Evolutionary conservation across 2,329 filamentous ascomycete genomes (phyloP).

Genomic region (Zymoseptoria crescenta): DNA sequence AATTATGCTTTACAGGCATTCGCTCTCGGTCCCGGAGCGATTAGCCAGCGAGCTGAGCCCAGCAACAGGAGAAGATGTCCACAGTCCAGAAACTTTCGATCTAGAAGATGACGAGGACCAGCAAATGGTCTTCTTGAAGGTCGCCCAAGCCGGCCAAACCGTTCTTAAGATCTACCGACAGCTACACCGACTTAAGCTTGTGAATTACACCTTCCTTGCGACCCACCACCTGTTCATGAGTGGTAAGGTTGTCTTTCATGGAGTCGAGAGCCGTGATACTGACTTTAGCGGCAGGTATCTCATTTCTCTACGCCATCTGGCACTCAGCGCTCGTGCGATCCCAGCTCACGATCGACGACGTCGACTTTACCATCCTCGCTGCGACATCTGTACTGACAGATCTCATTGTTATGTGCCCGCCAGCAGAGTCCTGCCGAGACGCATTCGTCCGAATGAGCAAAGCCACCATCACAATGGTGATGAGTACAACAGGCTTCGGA

Average conservation of each 20-base stretch:
- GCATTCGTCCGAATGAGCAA: conserved; percentile 93
- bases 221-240: conserved; percentile 98
- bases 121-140: conserved; percentile 85
- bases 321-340: conserved; percentile 84
- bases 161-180: conserved; percentile 86
- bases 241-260: conserved; percentile 44
- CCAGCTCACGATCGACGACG: conserved; percentile 82
- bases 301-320: conserved; percentile 95
- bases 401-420: conserved; percentile 87
- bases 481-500: conserved; percentile 70
- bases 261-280: not conserved
- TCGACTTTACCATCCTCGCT: conserved; percentile 92
- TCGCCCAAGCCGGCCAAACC: conserved; percentile 89
- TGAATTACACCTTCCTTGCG: conserved; percentile 93
- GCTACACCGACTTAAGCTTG: conserved; percentile 75
- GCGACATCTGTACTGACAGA: conserved; percentile 89
- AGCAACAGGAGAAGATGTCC: conserved; percentile 47
- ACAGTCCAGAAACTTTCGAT: conserved; percentile 46
- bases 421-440: conserved; percentile 87
- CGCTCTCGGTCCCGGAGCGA: conserved; percentile 67
- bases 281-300: conserved; percentile 52
- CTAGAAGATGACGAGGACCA: conserved; percentile 70
- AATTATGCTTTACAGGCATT: conserved; percentile 90
- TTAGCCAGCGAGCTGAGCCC: conserved; percentile 68
- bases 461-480: conserved; percentile 90